Conservation (phyloP, 345 rosid species). For the Citrus trifoliata region DNA sequence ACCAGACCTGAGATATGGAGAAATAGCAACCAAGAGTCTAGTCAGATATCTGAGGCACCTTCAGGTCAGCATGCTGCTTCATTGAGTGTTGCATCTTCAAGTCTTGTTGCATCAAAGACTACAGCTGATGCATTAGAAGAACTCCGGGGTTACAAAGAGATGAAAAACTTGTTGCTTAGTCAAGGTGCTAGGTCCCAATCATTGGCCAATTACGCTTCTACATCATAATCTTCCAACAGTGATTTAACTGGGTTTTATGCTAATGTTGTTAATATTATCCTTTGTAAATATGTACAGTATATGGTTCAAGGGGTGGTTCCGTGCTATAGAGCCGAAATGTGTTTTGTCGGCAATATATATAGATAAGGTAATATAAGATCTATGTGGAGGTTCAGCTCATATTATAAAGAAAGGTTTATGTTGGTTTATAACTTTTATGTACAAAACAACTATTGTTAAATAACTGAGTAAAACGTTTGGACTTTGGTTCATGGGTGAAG, state of each 20-base stretch:
- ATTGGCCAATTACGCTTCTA: slow-evolving; percentile 9
- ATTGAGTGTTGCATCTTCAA: slow-evolving; percentile 44
- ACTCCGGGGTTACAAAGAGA: slow-evolving; percentile 62
- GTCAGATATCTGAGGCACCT: slow-evolving; percentile 14
- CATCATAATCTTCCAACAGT: slow-evolving; percentile 18
- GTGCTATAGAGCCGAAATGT: slow-evolving; percentile 10
- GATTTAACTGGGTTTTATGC: slow-evolving; percentile 11
- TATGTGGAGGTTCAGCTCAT: neutral
- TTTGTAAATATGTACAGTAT: slow-evolving; percentile 27
- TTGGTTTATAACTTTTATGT: slow-evolving; percentile 13
- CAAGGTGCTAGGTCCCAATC: slow-evolving; percentile 38
- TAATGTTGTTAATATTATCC: slow-evolving; percentile 9
- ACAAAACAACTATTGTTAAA: neutral
- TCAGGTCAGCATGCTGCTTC: slow-evolving; percentile 33
- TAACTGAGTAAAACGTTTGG: slow-evolving; percentile 1
- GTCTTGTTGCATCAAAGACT: slow-evolving; percentile 52
- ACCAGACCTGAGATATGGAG: slow-evolving; percentile 28
- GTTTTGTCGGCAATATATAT: neutral
- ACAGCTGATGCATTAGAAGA: slow-evolving; percentile 90
- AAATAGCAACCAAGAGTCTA: slow-evolving; percentile 23
- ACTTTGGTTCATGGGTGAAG: neutral
- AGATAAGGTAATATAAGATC: neutral
- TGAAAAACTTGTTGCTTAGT: slow-evolving; percentile 55
- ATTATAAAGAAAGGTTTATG: neutral
- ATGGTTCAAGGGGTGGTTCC: slow-evolving; percentile 19